Conservation (phyloP, 148 eudicot genomes). For the Pharnaceum exiguum region DNA sequence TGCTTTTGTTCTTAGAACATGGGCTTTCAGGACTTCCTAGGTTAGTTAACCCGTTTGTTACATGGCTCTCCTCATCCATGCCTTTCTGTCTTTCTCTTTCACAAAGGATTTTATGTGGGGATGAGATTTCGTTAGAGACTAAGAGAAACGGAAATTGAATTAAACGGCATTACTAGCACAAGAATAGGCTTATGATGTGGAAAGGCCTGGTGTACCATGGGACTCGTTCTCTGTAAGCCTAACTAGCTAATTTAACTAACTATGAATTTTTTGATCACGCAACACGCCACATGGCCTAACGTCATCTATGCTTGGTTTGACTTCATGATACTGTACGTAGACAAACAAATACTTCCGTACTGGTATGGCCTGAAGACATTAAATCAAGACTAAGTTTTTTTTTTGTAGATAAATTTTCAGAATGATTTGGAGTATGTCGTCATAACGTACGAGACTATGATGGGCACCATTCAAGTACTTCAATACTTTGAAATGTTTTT, state of each 20-base stretch:
- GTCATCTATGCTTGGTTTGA: slow-evolving; percentile 3
- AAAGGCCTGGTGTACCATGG: slow-evolving; percentile 11
- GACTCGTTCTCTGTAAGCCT: slow-evolving; percentile 40
- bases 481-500: too few relatives aligned
- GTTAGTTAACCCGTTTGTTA: slow-evolving; percentile 19
- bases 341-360: too few relatives aligned
- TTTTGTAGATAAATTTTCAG: too few relatives aligned
- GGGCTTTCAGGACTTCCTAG: slow-evolving; percentile 40
- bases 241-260: slow-evolving; percentile 13
- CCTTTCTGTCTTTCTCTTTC: slow-evolving; percentile 6
- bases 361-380: not conserved
- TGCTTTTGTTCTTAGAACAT: slow-evolving; percentile 20
- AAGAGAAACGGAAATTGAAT: slow-evolving; percentile 18
- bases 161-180: slow-evolving; percentile 37
- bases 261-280: not conserved
- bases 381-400: too few relatives aligned
- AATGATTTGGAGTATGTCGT: too few relatives aligned
- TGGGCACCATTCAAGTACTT: too few relatives aligned
- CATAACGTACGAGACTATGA: too few relatives aligned
- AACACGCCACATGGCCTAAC: slow-evolving; percentile 2
- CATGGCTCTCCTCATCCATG: slow-evolving; percentile 43
- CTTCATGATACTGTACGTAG: too few relatives aligned
- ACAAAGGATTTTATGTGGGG: not conserved
- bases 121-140: slow-evolving; percentile 11
- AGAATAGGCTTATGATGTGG: slow-evolving; percentile 46